Percentiles rank a stretch among this genome's conserved stretches.
phyloP scores from a whole-genome alignment of 1,139 yeast genomes.

The Yamadazyma atmosphaerica region DNA sequence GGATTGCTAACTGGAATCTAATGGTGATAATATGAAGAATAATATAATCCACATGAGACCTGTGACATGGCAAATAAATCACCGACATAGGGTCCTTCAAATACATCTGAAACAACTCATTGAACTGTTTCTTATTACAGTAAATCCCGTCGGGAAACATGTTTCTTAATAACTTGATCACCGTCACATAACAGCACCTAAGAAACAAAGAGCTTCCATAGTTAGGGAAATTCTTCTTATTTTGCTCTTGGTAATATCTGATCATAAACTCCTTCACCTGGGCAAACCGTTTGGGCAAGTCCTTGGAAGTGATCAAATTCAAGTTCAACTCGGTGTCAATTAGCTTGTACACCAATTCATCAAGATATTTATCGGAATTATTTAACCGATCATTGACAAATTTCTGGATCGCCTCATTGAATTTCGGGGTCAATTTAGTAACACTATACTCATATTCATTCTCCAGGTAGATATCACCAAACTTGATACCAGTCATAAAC shows the following conservation, averaged over 20 bases:
- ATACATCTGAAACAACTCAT: slow-evolving; percentile 31
- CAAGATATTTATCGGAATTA: slow-evolving; percentile 33
- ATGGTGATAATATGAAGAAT: slow-evolving; percentile 59
- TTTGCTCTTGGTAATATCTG: slow-evolving; percentile 36
- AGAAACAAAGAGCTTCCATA: slow-evolving; percentile 28
- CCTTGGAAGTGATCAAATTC: slow-evolving; percentile 38
- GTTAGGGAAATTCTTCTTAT: slow-evolving; percentile 39
- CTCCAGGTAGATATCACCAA: slow-evolving; percentile 32
- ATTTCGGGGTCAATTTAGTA: slow-evolving; percentile 32
- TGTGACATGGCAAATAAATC: slow-evolving; percentile 53
- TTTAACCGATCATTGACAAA: slow-evolving; percentile 38
- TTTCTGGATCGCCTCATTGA: slow-evolving; percentile 27
- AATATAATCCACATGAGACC: slow-evolving; percentile 66
- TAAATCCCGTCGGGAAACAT: slow-evolving; percentile 50
- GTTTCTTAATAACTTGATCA: slow-evolving; percentile 31
- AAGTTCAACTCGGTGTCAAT: slow-evolving; percentile 42
- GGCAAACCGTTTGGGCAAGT: slow-evolving; percentile 34
- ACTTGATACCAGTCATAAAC: slow-evolving; percentile 28
- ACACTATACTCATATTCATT: slow-evolving; percentile 39
- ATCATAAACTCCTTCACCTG: slow-evolving; percentile 44
- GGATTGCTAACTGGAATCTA: slow-evolving; percentile 57
- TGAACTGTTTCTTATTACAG: slow-evolving; percentile 37
- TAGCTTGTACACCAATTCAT: slow-evolving; percentile 39
- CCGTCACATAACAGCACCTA: slow-evolving; percentile 40
- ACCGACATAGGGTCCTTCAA: slow-evolving; percentile 45